A percentile compares a stretch with the other conserved stretches of the same genome.
Evolutionary conservation across 2,329 filamentous ascomycete species (phyloP).

Genomic region (Neurospora sp.): DNA sequence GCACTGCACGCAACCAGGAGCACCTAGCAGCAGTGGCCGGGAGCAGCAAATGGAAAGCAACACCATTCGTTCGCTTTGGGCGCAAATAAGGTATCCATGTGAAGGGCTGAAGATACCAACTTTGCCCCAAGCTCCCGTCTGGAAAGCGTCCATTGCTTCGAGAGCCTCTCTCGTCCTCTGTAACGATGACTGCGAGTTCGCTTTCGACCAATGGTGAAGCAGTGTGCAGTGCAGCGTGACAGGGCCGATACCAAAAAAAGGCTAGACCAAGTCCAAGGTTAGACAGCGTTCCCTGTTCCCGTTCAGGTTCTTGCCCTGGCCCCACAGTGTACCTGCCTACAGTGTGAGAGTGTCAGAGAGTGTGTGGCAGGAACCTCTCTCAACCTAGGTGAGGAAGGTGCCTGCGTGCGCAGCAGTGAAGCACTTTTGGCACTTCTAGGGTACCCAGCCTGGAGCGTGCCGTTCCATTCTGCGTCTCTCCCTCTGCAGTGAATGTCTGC

Average conservation of each 20-base stretch:
- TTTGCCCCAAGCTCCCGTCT: not conserved
- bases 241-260: not conserved
- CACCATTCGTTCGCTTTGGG: not conserved
- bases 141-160: not conserved
- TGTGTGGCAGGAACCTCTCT: not conserved
- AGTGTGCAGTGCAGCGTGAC: not conserved
- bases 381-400: not conserved
- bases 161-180: not conserved
- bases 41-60: not conserved
- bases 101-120: not conserved
- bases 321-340: not conserved
- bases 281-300: not conserved
- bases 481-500: not conserved
- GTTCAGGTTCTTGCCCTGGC: not conserved
- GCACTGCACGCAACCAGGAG: not conserved
- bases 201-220: not conserved
- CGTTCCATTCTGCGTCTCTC: not conserved
- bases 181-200: not conserved
- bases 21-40: not conserved
- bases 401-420: not conserved
- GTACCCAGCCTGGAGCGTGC: not conserved
- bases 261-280: not conserved
- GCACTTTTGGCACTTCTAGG: not conserved
- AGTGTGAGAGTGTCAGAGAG: not conserved
- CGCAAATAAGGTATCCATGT: not conserved